These are phyloP conservation scores for Salvia miltiorrhiza DNA, from an alignment of 257 asterid genomes.

Conservation along the genomic window DNA sequence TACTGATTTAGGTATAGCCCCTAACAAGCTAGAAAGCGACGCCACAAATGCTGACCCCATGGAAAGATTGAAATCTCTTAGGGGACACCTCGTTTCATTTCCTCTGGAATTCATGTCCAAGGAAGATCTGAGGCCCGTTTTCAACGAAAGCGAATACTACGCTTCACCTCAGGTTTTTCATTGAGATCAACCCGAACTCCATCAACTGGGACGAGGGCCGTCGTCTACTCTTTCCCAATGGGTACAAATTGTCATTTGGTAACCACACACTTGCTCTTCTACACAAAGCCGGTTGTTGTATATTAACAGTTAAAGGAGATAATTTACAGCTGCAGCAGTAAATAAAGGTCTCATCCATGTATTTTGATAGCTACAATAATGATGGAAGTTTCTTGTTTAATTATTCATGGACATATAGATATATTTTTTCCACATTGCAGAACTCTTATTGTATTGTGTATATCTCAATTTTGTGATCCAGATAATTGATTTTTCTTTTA, in stretches of 20 bases:
- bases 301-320: slow-evolving; percentile 20
- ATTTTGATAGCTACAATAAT: slow-evolving; percentile 4
- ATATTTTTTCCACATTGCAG: not conserved
- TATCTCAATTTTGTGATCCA: slow-evolving; percentile 1
- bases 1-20: slow-evolving; percentile 89
- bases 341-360: slow-evolving; percentile 1
- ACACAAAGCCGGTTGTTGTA: slow-evolving; percentile 20
- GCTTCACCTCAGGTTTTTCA: slow-evolving; percentile 96
- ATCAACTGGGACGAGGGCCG: not conserved
- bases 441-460: not conserved
- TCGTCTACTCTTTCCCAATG: not conserved
- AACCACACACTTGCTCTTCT: not conserved
- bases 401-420: not conserved
- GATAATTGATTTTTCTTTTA: not conserved
- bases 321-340: not conserved
- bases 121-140: slow-evolving; percentile 92
- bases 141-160: slow-evolving; percentile 92
- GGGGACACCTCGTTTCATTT: slow-evolving; percentile 92
- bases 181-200: slow-evolving; percentile 15
- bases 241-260: not conserved
- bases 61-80: slow-evolving; percentile 69
- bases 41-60: slow-evolving; percentile 66
- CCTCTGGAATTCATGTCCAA: slow-evolving; percentile 89
- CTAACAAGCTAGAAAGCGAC: slow-evolving; percentile 54
- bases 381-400: not conserved